These are phyloP conservation scores for Colletotrichum navitas DNA, from an alignment of 2,329 filamentous ascomycete genomes.

Conservation along the genomic window DNA sequence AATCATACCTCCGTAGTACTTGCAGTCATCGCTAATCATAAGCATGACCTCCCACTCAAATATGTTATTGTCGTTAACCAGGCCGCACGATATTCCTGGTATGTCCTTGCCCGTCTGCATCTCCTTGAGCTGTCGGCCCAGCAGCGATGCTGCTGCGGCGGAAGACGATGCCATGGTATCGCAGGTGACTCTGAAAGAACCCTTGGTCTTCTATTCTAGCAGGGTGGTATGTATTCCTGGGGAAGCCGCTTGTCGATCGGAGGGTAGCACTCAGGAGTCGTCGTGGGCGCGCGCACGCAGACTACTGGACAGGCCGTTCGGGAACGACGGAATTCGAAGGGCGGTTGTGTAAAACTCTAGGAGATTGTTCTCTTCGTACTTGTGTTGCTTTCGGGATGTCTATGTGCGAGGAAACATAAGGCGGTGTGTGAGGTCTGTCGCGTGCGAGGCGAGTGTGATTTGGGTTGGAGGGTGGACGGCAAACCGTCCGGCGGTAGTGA, in stretches of 20 bases:
- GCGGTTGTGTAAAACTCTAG: no score
- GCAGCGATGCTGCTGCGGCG: conserved; percentile 76
- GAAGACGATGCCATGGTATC: conserved; percentile 56
- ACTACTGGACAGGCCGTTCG: not conserved
- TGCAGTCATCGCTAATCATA: conserved; percentile 96
- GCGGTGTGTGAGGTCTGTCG: not conserved
- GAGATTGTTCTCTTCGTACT: not conserved
- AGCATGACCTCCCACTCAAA: conserved; percentile 99
- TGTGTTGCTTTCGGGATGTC: not conserved
- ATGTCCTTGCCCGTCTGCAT: conserved; percentile 94
- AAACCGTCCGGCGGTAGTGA: conserved; percentile 13
- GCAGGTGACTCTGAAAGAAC: not conserved
- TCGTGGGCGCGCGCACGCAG: not conserved
- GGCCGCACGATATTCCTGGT: conserved; percentile 91
- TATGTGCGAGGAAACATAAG: not conserved
- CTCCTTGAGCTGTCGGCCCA: conserved; percentile 89
- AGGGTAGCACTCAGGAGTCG: conserved; percentile 8
- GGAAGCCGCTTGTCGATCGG: not conserved
- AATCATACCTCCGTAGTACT: conserved; percentile 85
- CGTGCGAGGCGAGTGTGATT: conserved; percentile 3
- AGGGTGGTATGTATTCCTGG: not conserved
- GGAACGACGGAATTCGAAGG: not conserved
- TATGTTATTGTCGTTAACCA: conserved; percentile 86
- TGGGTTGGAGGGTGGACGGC: not conserved
- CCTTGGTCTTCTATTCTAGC: not conserved